Evolutionary conservation across 148 eudicot genomes (phyloP), one percentile per base, ranked within the genome.

Genomic region (Tetragonia tetragonoides): DNA sequence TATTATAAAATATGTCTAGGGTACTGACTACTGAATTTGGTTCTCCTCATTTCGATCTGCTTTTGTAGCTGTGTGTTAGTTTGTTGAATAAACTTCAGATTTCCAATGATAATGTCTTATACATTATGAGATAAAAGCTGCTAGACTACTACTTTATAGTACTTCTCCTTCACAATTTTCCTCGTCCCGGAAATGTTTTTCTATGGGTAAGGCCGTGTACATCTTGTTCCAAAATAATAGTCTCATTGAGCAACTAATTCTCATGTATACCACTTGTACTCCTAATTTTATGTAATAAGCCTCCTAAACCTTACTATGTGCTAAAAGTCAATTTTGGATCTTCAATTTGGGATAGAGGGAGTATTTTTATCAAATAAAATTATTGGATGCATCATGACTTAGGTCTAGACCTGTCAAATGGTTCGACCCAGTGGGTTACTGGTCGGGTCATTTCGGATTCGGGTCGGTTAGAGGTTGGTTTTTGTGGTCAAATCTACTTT

Each of bases 1-100:
- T 60, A 74, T 24, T 39, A 60, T 18, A 74, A 40, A 61, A 23
- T 0, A 12, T 15, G 37, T 37, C 57, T 61, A 39, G 10, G 54
- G n/a, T n/a, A n/a, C n/a, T n/a, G n/a, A n/a, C n/a, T 62, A 61
- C 68, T 61, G n/a, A 20, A 17, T 73, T 57, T 73, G 23, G 39
- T 60, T 60, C 7, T n/a, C n/a, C 63, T 60, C n/a, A 6, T 16
- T 60, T 60, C 7, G 5, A 20, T 60, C 21, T 20, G 53, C 56
- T 56, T 59, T 12, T 24, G 16, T 24, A 51, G 40, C 40, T 73
- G 20, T 23, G n/a, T 56, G 66, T 34, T 38, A 39, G 16, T 20
- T 49, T 59, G 34, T 54, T 34, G 64, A 51, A 34, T 54, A 53
- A n/a, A n/a, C 53, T 10, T 23, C 38, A 18, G n/a, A 20, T 14